These are phyloP conservation scores for Clonostachys byssicola DNA, from an alignment of 2,329 filamentous ascomycete species.

Conservation along the genomic window DNA sequence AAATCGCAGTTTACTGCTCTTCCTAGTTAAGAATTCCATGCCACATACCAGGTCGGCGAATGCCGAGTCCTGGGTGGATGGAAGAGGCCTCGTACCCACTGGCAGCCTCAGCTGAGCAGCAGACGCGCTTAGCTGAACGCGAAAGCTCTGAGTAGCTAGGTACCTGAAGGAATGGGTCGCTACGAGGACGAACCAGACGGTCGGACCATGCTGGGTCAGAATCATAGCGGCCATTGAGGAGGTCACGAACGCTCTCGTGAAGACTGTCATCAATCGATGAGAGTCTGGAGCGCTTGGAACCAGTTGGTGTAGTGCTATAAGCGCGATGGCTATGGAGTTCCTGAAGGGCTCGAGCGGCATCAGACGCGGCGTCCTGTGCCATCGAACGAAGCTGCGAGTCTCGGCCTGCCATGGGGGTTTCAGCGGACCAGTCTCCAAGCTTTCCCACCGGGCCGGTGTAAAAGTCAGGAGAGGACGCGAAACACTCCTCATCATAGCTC, in stretches of 20 bases:
- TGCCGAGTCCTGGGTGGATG: constrained; percentile 29
- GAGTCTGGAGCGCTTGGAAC: constrained; percentile 57
- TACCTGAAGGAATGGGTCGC: constrained; percentile 24
- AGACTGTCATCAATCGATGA: constrained; percentile 32
- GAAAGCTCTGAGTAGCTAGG: constrained; percentile 34
- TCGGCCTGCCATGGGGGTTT: constrained; percentile 39
- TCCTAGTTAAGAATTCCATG: constrained; percentile 5
- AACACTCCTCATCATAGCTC: constrained; percentile 44
- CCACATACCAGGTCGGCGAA: constrained; percentile 6
- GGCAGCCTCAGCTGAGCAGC: constrained; percentile 58
- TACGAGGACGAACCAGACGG: constrained; percentile 27
- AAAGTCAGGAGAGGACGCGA: constrained; percentile 53
- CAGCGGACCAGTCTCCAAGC: constrained; percentile 42
- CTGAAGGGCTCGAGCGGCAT: constrained; percentile 55
- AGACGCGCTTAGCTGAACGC: constrained; percentile 59
- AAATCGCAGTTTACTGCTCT: too few species aligned
- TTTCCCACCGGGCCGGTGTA: constrained; percentile 50
- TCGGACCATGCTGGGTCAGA: constrained; percentile 25
- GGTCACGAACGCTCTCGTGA: constrained; percentile 64
- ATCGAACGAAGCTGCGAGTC: constrained; percentile 40
- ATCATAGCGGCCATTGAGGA: constrained; percentile 39
- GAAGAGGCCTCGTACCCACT: constrained; percentile 39
- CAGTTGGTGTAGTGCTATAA: constrained; percentile 28
- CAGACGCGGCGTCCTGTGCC: constrained; percentile 36
- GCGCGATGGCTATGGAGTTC: constrained; percentile 53